Evolutionary conservation across 1,139 yeast species (phyloP), one percentile per base, ranked within the genome.

Genomic region (Kodamaea sp.): DNA sequence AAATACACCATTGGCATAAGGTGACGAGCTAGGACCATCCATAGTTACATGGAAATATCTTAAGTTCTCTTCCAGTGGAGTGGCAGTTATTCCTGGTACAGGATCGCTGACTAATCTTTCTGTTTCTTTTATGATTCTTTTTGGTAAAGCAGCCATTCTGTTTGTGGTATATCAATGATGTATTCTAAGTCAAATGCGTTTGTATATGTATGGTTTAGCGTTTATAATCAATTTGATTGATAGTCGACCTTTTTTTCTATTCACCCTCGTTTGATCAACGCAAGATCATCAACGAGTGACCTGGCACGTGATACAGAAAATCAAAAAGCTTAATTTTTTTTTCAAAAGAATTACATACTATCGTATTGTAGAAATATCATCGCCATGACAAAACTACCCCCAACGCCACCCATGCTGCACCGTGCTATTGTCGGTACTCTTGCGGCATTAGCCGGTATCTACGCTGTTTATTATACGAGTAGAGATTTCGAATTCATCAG

Each of bases 1-100:
- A 66, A 87, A 87, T 37, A 75, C 68, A 8, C 96, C 96, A 37
- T 73, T 67, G 49, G 88, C 95, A 53, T 87, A 88, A 1, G 96
- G 95, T 8, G 94, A 82, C 41, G 82, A 81, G 15, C 75, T 68
- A 7, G 99, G 98, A 0, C 99, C 99, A 47, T 87, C 89, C 47
- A 92, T 84, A 5, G 87, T 79, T 27, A 71, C 77, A 49, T 88
- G 88, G 57, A 92, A 92, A 60, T 92, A 88, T 49, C 98, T 78
- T 52, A 92, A 71, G 61, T 92, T 92, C 47, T 89, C 96, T 44
- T 90, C 97, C 48, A 86, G 94, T 5, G 98, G 98, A 33, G 70
- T 77, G 2, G 98, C 98, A 1, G 83, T 75, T 55, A 92, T 94
- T 2, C 98, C 98, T 1, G 97, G 95, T 2, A 92, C 97, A 0